Evolutionary conservation across 257 asterid genomes (phyloP).

Genomic region (Solanum rostratum): DNA sequence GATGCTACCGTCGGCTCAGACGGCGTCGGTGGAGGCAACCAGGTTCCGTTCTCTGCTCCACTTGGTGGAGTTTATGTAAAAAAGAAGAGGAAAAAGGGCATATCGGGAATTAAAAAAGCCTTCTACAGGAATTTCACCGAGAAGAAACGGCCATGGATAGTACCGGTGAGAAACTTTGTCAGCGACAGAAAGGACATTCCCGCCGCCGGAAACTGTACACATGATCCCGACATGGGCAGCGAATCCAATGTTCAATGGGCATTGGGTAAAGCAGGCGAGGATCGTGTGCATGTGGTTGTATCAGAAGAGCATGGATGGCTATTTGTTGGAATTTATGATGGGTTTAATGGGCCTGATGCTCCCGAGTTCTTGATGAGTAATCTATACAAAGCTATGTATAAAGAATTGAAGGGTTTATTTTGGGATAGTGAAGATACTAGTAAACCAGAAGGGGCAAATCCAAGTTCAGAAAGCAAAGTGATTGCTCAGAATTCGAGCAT

Average conservation of each 20-base stretch:
- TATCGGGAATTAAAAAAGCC: conserved; percentile 66
- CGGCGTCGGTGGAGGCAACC: conserved; percentile 6
- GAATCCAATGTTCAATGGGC: conserved; percentile 90
- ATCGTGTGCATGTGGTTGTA: conserved; percentile 92
- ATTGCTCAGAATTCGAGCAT: conserved; percentile 16
- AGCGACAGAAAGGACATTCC: conserved; percentile 43
- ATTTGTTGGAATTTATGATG: conserved; percentile 93
- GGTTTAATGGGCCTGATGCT: conserved; percentile 96
- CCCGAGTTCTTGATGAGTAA: conserved; percentile 93
- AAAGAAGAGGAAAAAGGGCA: conserved; percentile 66
- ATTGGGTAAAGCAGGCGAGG: conserved; percentile 92
- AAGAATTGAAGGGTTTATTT: conserved; percentile 87
- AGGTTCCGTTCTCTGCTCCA: conserved; percentile 84
- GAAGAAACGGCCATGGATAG: conserved; percentile 47
- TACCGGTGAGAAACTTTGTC: conserved; percentile 71
- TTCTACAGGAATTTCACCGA: conserved; percentile 60
- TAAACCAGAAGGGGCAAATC: conserved; percentile 16
- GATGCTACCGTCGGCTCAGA: conserved; percentile 26
- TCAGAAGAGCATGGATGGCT: conserved; percentile 97
- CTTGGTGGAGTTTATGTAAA: conserved; percentile 62
- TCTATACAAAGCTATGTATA: conserved; percentile 72
- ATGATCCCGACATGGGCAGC: conserved; percentile 35
- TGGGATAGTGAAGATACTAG: conserved; percentile 55
- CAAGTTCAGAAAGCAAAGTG: conserved; percentile 26
- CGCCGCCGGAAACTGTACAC: conserved; percentile 17